Evolutionary conservation across 345 rosid species (phyloP).

Genomic region (Linum lewisii): DNA sequence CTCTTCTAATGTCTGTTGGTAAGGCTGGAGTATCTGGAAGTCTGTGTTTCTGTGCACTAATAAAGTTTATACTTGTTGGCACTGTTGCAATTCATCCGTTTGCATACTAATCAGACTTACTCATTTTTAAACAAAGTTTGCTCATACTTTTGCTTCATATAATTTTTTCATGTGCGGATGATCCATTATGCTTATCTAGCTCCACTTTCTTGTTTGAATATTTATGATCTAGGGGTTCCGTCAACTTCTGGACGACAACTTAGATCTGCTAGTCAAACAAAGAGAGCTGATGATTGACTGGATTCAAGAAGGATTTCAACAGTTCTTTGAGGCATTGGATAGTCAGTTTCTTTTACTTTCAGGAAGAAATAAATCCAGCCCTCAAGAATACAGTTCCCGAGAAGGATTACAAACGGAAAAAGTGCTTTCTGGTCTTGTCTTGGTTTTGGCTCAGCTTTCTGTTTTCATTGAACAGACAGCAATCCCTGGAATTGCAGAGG

Average conservation of each 20-base stretch:
- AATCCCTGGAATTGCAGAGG: constrained; percentile 86
- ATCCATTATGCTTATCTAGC: constrained; percentile 7
- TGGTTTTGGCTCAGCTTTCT: constrained; percentile 80
- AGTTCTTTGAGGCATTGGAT: constrained; percentile 69
- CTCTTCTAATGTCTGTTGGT: not conserved
- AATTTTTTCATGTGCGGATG: not conserved
- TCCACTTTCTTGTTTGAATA: constrained; percentile 11
- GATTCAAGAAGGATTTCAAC: constrained; percentile 94
- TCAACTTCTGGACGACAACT: constrained; percentile 62
- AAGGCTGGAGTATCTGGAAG: not conserved
- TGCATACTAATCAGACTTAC: not conserved
- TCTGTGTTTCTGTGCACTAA: not conserved
- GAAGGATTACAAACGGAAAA: constrained; percentile 54
- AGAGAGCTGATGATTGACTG: constrained; percentile 53
- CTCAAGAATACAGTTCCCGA: constrained; percentile 35
- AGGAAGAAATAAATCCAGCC: constrained; percentile 48
- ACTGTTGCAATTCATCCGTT: not conserved
- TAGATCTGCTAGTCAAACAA: constrained; percentile 51
- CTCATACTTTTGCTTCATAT: not conserved
- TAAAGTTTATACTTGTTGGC: not conserved
- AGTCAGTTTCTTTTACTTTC: constrained; percentile 57
- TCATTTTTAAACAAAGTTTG: not conserved
- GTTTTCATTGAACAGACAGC: constrained; percentile 81
- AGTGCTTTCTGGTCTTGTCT: constrained; percentile 57
- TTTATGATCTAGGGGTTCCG: constrained; percentile 56